A percentile compares a stretch with the other conserved stretches of the same genome.
phyloP scores from a whole-genome alignment of 768 basidiomycete species.

The Leucogyrophana mollusca region DNA sequence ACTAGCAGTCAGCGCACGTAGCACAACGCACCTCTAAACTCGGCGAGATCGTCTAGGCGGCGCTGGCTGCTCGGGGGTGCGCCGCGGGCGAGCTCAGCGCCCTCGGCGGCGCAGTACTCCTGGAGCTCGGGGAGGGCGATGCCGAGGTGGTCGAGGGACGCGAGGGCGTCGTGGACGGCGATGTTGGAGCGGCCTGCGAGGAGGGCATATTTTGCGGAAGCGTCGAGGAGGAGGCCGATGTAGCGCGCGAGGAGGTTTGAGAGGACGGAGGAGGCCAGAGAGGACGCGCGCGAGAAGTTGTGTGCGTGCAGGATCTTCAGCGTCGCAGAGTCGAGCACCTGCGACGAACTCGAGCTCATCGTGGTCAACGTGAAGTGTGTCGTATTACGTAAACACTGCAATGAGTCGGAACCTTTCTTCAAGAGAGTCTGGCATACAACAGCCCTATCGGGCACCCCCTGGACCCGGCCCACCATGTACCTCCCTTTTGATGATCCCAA shows the following conservation, averaged over 20 bases:
- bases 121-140: slow-evolving; percentile 65
- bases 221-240: slow-evolving; percentile 59
- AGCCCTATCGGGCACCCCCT: too few relatives aligned
- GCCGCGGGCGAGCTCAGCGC: slow-evolving; percentile 66
- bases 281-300: slow-evolving; percentile 72
- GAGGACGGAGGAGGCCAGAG: slow-evolving; percentile 66
- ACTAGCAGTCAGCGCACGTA: slow-evolving; percentile 4
- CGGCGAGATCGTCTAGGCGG: slow-evolving; percentile 70
- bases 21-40: slow-evolving; percentile 67
- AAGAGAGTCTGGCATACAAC: too few relatives aligned
- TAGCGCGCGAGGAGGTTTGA: slow-evolving; percentile 79
- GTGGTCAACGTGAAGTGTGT: too few relatives aligned
- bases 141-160: slow-evolving; percentile 75
- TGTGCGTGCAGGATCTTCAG: slow-evolving; percentile 76
- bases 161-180: slow-evolving; percentile 57
- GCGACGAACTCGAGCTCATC: too few relatives aligned
- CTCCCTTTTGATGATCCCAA: too few relatives aligned
- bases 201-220: slow-evolving; percentile 71
- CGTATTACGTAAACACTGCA: too few relatives aligned
- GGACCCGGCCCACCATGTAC: too few relatives aligned
- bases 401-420: too few relatives aligned
- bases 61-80: slow-evolving; percentile 59
- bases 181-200: slow-evolving; percentile 68
- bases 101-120: slow-evolving; percentile 68
- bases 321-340: slow-evolving; percentile 67